A percentile compares a stretch with the other conserved stretches of the same genome.
These are phyloP conservation scores for Coemansia reversa DNA, from an alignment of 192 early-diverging fungal genomes.

Conservation along the genomic window DNA sequence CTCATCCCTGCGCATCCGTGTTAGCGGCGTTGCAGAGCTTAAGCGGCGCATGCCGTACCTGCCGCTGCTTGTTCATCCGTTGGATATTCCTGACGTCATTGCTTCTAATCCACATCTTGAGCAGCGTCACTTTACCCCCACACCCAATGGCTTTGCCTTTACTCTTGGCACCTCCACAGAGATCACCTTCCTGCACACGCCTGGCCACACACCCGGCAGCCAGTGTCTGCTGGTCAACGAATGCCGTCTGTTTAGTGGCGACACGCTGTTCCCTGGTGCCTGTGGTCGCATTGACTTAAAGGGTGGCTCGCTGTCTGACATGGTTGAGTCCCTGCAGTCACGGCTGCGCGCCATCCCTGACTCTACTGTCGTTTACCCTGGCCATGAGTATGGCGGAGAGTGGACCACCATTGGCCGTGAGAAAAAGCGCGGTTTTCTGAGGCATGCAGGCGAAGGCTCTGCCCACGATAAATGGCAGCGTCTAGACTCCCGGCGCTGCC, in stretches of 20 bases:
- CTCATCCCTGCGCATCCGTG: slow-evolving; percentile 73
- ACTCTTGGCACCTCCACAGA: slow-evolving; percentile 53
- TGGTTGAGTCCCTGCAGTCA: slow-evolving; percentile 71
- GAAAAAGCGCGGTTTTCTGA: slow-evolving; percentile 48
- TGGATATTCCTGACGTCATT: slow-evolving; percentile 70
- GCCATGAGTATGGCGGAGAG: slow-evolving; percentile 83
- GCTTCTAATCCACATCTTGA: slow-evolving; percentile 67
- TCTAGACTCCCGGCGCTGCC: slow-evolving; percentile 13
- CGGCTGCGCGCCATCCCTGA: slow-evolving; percentile 61
- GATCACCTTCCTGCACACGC: slow-evolving; percentile 83
- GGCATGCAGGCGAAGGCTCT: slow-evolving; percentile 22
- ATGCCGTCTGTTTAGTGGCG: slow-evolving; percentile 76
- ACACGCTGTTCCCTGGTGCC: slow-evolving; percentile 77
- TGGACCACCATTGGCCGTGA: slow-evolving; percentile 79
- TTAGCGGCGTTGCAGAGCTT: slow-evolving; percentile 73
- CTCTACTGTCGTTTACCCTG: slow-evolving; percentile 79
- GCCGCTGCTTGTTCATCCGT: slow-evolving; percentile 69
- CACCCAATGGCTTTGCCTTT: slow-evolving; percentile 60
- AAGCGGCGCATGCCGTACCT: slow-evolving; percentile 73
- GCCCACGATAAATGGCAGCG: slow-evolving; percentile 26
- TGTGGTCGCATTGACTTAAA: slow-evolving; percentile 84
- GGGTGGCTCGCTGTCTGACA: slow-evolving; percentile 63
- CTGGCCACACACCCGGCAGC: slow-evolving; percentile 87
- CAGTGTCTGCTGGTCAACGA: slow-evolving; percentile 80
- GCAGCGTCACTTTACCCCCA: slow-evolving; percentile 57